Base-by-base conservation (phyloP, 2,329 filamentous ascomycete genomes). In the Exophiala spinifera region DNA sequence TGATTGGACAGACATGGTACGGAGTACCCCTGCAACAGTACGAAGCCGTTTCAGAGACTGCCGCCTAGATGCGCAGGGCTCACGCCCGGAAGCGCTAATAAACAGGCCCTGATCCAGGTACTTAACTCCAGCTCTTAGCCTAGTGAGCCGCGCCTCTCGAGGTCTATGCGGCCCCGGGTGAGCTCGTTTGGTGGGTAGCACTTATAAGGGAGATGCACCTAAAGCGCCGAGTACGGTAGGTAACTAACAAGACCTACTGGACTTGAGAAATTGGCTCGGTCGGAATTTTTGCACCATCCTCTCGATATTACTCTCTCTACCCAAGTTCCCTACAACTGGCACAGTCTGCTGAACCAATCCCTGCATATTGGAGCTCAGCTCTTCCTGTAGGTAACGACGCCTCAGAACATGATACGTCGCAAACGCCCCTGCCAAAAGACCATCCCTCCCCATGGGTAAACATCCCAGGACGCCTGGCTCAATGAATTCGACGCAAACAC, bases 391-490 rank as follows among this genome's bases (percentile, higher is more conserved):
- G 15, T 23, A 19, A 13, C 33, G 19, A 33, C 8, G 13, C 20
- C 46, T 49, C 25, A 43, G 34, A 44, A 14, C 44, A 33, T 44
- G 17, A 23, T 21, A 13, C 28, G 36, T 31, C 37, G 23, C 39
- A 46, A 19, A 47, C 48, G 23, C 28, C 28, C 51, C 46, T 31
- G 37, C 51, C 36, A 43, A 50, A 46, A 33, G 17, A 33, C 17
- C 36, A n/a, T 31, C 20, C 47, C 25, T 31, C 46, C 17, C 33
- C 46, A 17, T 36, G 34, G 39, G 51, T 44, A 11, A 19, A 2
- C 42, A 17, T 21, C 36, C 42, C 46, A 50, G 33, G 53, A 51
- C 53, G 47, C 53, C 53, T 20, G 53, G 47, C 53, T 55, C 46
- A 43, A 34, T 46, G n/a, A 43, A 54, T n/a, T 13, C 19, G 40